Base-by-base conservation (phyloP, 148 eudicot genomes). In the Diospyros lotus region DNA sequence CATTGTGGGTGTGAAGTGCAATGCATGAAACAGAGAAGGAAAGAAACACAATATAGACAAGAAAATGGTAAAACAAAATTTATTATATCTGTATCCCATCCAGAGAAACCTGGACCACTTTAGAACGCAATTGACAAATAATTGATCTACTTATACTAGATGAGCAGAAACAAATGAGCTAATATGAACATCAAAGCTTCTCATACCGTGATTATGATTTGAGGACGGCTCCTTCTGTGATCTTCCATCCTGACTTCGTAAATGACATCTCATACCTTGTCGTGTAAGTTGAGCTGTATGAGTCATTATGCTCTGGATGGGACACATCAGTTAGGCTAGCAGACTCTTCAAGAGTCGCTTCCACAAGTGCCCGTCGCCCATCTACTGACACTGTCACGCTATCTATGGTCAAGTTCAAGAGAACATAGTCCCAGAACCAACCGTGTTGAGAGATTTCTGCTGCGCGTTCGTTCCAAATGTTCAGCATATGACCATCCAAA, bases 221-320 rank as follows among this genome's bases (percentile, higher is more conserved):
- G 61, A 96, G 97, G 74, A 96, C 99, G 73, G 94, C 97, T 55
- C 99, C 99, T 80, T 91, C 94, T 2, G 83, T 85, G 73, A 96
- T 96, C 88, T 91, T 96, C 99, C 99, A 96, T 52, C 90, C 97
- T 10, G 94, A 80, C 3, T 64, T 69, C 6, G 77, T 82, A 69
- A 53, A 79, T 10, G 84, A 80, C 92, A 95, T 82, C 85, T 95
- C 97, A 76, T 95, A 95, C 84, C 99, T 84, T 8, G 94, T 91
- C 4, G 99, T 92, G 80, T 96, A 96, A 11, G 89, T 84, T 75
- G 88, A 76, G 76, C 75, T 81, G 77, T 91, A 89, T 4, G 99
- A 91, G 82, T 91, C 98, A 61, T 89, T 82, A 67, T 88, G 79
- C 80, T 92, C 94, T 2, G 97, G 93, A 63, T 91, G 86, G 17